A percentile compares a stretch with the other conserved stretches of the same genome.
These are phyloP conservation scores for Helicocarpus griseus DNA, from an alignment of 2,329 filamentous ascomycete species.

Conservation along the genomic window DNA sequence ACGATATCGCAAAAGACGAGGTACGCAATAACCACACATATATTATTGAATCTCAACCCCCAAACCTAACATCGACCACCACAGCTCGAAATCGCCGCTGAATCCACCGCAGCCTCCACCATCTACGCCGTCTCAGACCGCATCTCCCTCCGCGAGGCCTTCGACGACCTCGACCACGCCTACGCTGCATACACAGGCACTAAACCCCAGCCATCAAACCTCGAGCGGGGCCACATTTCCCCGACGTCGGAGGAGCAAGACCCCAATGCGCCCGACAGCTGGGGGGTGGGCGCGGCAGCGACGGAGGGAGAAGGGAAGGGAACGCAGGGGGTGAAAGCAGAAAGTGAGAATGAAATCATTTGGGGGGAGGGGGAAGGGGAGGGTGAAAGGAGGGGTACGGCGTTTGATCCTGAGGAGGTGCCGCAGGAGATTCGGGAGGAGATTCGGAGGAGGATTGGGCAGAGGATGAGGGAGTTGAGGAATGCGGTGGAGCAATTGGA, in stretches of 20 bases:
- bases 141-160: constrained; percentile 36
- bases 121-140: constrained; percentile 39
- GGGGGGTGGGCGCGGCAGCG: background rate
- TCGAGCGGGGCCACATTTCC: constrained; percentile 7
- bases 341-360: constrained; percentile 9
- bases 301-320: constrained; percentile 5
- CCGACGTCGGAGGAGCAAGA: background rate
- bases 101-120: constrained; percentile 36
- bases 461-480: constrained; percentile 38
- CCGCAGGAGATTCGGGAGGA: constrained; percentile 27
- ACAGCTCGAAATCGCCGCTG: constrained; percentile 38
- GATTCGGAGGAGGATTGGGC: constrained; percentile 34
- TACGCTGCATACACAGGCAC: constrained; percentile 26
- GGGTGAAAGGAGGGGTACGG: constrained; percentile 22
- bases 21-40: background rate
- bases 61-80: no score
- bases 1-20: constrained; percentile 38
- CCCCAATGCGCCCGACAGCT: background rate
- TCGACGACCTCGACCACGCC: constrained; percentile 28
- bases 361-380: no score
- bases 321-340: constrained; percentile 3
- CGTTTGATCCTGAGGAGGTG: constrained; percentile 24
- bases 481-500: constrained; percentile 36
- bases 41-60: background rate
- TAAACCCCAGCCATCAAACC: constrained; percentile 1